Evolutionary conservation across 441 rosid genomes (phyloP).

Genomic region (Theobroma grandiflorum): DNA sequence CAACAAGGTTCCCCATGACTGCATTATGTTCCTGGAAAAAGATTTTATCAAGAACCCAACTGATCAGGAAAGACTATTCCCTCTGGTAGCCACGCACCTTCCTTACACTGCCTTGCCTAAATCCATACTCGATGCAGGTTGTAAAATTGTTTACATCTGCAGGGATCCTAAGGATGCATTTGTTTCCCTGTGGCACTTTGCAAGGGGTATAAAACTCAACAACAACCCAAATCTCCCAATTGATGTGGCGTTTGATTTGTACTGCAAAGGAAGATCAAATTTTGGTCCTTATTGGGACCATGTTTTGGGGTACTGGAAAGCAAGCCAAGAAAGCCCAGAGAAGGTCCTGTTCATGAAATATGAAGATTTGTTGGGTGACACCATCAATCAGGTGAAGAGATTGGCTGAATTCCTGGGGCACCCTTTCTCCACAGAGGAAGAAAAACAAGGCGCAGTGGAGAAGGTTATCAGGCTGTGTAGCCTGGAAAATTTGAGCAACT

Average conservation of each 20-base stretch:
- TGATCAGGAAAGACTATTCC: background rate
- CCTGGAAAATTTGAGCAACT: conserved; percentile 36
- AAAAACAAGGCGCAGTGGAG: conserved; percentile 24
- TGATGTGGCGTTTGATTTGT: conserved; percentile 45
- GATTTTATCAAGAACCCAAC: background rate
- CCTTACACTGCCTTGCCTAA: conserved; percentile 40
- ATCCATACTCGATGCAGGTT: conserved; percentile 26
- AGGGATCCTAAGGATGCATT: conserved; percentile 56
- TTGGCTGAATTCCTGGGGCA: conserved; percentile 38
- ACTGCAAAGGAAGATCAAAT: conserved; percentile 19
- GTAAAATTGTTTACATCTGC: conserved; percentile 48
- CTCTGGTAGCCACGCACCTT: conserved; percentile 31
- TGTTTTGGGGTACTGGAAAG: conserved; percentile 2
- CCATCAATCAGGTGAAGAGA: conserved; percentile 24
- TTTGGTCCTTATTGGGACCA: conserved; percentile 1
- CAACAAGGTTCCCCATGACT: conserved; percentile 11
- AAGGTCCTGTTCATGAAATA: conserved; percentile 37
- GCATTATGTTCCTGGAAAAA: background rate
- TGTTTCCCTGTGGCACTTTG: conserved; percentile 37
- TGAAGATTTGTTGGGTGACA: conserved; percentile 34
- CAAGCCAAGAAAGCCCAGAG: conserved; percentile 27
- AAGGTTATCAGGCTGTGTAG: conserved; percentile 38
- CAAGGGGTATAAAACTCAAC: conserved; percentile 20
- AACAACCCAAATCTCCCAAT: conserved; percentile 18
- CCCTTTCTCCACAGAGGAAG: conserved; percentile 32